Evolutionary conservation across 371 early-diverging fungal genomes (phyloP).

Genomic region (Mortierella sp.): DNA sequence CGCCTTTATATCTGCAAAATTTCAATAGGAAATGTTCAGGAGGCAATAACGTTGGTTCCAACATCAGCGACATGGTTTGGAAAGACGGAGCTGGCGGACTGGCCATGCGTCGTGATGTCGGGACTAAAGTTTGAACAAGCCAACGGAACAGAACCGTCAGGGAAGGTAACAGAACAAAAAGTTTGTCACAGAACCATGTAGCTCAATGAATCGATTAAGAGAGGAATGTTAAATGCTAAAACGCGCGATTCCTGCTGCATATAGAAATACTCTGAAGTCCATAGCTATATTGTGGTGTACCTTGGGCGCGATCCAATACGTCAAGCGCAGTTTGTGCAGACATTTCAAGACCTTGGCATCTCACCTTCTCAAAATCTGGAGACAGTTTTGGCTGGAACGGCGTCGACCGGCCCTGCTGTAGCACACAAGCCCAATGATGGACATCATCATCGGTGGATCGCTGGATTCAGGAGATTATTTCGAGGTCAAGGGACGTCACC

Average conservation of each 20-base stretch:
- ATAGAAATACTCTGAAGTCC: slow-evolving; percentile 44
- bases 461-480: slow-evolving; percentile 46
- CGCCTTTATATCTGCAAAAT: not conserved
- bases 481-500: slow-evolving; percentile 16
- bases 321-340: slow-evolving; percentile 41
- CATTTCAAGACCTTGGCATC: slow-evolving; percentile 45
- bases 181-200: too few relatives aligned
- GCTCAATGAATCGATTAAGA: too few relatives aligned
- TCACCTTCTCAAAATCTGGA: slow-evolving; percentile 24
- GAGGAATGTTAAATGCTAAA: too few relatives aligned
- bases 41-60: slow-evolving; percentile 46
- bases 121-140: slow-evolving; percentile 52
- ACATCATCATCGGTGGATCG: slow-evolving; percentile 41
- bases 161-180: slow-evolving; percentile 24
- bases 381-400: not conserved
- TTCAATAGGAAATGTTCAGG: slow-evolving; percentile 36
- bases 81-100: slow-evolving; percentile 45
- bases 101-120: slow-evolving; percentile 52
- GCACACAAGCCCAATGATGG: not conserved
- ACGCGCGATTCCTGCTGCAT: too few relatives aligned
- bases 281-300: slow-evolving; percentile 42
- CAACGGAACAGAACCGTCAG: slow-evolving; percentile 30
- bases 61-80: slow-evolving; percentile 49
- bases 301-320: slow-evolving; percentile 46
- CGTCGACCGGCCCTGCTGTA: not conserved